A percentile compares a stretch with the other conserved stretches of the same genome.
phyloP scores from a whole-genome alignment of 495 filamentous ascomycete genomes.

The Aspergillus campestris region DNA sequence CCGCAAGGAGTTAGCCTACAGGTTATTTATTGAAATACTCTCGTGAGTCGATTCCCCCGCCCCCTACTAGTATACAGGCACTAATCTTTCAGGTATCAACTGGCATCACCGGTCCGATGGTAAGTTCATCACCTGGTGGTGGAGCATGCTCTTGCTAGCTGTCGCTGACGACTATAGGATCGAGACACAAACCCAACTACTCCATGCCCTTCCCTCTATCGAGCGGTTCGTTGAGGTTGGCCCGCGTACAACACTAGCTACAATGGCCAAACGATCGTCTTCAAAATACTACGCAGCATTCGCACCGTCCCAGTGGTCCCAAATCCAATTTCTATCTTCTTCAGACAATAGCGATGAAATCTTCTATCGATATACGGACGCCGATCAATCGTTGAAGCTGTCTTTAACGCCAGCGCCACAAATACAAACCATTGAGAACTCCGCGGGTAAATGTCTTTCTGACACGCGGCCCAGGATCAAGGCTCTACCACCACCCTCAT shows the following conservation, averaged over 20 bases:
- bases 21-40: conserved; percentile 17
- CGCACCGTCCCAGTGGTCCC: conserved; percentile 20
- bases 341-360: conserved; percentile 8
- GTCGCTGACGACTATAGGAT: conserved; percentile 40
- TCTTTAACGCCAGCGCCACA: too few relatives aligned
- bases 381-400: too few relatives aligned
- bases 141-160: background rate
- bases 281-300: conserved; percentile 92
- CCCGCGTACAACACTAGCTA: conserved; percentile 88
- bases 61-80: background rate
- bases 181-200: conserved; percentile 80
- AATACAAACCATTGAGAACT: too few relatives aligned
- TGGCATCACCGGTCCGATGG: conserved; percentile 95
- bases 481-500: background rate
- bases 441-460: background rate
- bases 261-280: conserved; percentile 92
- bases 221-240: conserved; percentile 95
- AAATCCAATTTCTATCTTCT: conserved; percentile 10
- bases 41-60: conserved; percentile 10
- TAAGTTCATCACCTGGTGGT: background rate
- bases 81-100: conserved; percentile 58
- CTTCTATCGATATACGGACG: conserved; percentile 7
- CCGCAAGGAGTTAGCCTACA: conserved; percentile 9
- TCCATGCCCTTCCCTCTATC: conserved; percentile 55
- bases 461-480: background rate